Conservation (phyloP, 257 asterid genomes). For the Primulina eburnea region DNA sequence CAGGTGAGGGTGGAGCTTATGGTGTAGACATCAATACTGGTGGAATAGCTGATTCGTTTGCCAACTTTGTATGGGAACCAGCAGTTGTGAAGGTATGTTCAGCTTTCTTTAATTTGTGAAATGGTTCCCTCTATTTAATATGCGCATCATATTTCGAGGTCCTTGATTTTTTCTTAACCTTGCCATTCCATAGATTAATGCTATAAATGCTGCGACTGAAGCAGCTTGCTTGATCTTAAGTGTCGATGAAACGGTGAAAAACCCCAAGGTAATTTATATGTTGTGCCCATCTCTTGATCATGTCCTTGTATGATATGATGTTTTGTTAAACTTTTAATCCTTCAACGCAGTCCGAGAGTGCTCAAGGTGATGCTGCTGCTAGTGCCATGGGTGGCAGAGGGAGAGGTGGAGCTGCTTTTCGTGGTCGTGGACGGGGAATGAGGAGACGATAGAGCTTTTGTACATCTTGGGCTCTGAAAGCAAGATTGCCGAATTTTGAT, state of each 20-base stretch:
- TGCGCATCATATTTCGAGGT: not conserved
- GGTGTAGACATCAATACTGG: conserved; percentile 60
- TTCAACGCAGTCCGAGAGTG: conserved; percentile 83
- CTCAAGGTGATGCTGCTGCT: conserved; percentile 97
- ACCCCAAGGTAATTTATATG: conserved; percentile 55
- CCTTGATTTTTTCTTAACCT: not conserved
- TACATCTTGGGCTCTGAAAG: conserved; percentile 18
- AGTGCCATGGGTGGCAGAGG: conserved; percentile 83
- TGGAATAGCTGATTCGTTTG: conserved; percentile 69
- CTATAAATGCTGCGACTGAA: conserved; percentile 91
- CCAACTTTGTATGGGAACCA: conserved; percentile 87
- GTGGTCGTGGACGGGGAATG: conserved; percentile 94
- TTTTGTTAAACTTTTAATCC: too few species aligned
- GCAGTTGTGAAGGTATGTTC: conserved; percentile 70
- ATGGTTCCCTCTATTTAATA: not conserved
- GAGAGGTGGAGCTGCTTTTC: conserved; percentile 56
- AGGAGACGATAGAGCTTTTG: conserved; percentile 53
- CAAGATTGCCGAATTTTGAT: conserved; percentile 21
- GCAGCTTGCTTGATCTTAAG: conserved; percentile 88
- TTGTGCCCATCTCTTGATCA: not conserved
- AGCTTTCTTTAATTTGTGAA: not conserved
- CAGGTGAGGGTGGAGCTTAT: conserved; percentile 53
- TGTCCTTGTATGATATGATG: not conserved
- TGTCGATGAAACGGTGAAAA: conserved; percentile 83
- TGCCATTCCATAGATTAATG: conserved; percentile 53